These are phyloP conservation scores for Histomonas meleagridis DNA, from an alignment of 208 protist species.

Conservation along the genomic window DNA sequence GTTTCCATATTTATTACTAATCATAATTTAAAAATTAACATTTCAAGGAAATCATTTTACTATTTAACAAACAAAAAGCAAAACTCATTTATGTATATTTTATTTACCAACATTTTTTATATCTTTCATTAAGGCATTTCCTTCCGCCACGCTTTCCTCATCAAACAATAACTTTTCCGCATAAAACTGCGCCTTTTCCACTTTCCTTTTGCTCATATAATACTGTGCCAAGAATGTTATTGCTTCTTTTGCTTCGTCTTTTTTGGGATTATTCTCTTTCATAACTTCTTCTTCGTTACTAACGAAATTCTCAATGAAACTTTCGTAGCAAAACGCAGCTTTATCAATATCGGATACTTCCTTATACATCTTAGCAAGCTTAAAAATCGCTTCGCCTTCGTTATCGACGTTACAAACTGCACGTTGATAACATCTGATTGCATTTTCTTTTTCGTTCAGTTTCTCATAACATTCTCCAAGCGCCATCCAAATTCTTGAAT, in stretches of 20 bases:
- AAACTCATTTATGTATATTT: too few relatives aligned
- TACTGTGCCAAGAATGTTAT: background rate
- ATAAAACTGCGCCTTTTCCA: background rate
- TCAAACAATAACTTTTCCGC: background rate
- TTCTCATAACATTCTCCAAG: background rate
- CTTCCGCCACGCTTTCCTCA: background rate
- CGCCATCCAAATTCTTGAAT: background rate
- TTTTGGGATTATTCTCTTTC: too few relatives aligned
- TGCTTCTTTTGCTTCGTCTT: background rate
- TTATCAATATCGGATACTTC: background rate
- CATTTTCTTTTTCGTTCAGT: background rate
- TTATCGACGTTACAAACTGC: background rate
- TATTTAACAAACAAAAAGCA: too few relatives aligned
- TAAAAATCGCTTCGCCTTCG: background rate
- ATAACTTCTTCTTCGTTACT: background rate
- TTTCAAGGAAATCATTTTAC: too few relatives aligned
- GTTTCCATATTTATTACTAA: too few relatives aligned
- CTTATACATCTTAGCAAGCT: background rate
- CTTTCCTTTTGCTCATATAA: background rate
- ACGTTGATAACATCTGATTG: background rate
- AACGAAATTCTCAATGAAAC: too few relatives aligned
- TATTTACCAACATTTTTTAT: too few relatives aligned
- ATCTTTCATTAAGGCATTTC: conserved; percentile 32
- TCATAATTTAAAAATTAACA: too few relatives aligned
- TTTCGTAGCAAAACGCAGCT: background rate